A percentile compares a stretch with the other conserved stretches of the same genome.
These are phyloP conservation scores for Helianthus annuus DNA, from an alignment of 129 eudicot genomes.

Conservation along the genomic window DNA sequence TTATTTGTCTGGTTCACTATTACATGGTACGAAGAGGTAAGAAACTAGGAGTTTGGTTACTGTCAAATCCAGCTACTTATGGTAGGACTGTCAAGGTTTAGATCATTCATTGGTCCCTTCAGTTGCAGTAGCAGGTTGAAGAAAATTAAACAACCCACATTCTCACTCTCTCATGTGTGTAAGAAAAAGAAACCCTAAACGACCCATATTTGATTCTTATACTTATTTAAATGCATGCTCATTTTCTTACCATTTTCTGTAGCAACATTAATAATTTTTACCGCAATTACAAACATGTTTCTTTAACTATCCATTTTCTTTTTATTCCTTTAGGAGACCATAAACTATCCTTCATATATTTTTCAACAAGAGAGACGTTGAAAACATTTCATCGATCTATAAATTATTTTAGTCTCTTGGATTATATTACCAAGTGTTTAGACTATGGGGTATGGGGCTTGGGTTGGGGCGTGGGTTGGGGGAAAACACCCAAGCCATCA, in stretches of 20 bases:
- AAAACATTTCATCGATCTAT: too few species aligned
- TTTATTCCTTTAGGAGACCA: too few species aligned
- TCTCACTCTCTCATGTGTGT: background rate
- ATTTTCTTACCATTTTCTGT: background rate
- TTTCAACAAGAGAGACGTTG: too few species aligned
- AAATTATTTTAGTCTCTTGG: background rate
- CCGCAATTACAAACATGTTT: too few species aligned
- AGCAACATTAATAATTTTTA: too few species aligned
- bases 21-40: too few species aligned
- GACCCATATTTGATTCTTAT: background rate
- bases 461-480: too few species aligned
- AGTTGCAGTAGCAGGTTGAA: constrained; percentile 4
- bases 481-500: too few species aligned
- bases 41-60: constrained; percentile 40
- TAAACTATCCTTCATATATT: too few species aligned
- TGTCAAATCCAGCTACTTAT: constrained; percentile 33
- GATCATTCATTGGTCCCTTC: constrained; percentile 31
- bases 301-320: too few species aligned
- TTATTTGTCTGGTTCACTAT: too few species aligned
- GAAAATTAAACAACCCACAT: background rate
- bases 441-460: too few species aligned
- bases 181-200: background rate
- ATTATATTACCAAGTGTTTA: background rate
- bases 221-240: background rate
- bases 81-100: constrained; percentile 25